Conservation (phyloP, 2,329 filamentous ascomycete species). For the Trichoderma hamatum region DNA sequence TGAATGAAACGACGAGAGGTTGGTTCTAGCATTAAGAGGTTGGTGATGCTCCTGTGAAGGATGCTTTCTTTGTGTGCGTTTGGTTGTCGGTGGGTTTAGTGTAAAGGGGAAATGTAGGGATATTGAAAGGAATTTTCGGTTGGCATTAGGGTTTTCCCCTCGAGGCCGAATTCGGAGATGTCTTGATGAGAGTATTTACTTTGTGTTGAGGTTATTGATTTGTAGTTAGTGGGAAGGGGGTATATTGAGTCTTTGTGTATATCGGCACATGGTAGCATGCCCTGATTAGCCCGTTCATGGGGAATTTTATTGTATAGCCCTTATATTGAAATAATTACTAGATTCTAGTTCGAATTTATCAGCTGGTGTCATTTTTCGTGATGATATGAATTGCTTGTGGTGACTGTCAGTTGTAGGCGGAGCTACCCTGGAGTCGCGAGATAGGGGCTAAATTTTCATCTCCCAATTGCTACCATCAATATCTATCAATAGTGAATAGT, state of each 20-base stretch:
- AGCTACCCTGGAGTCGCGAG: neutral
- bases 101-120: neutral
- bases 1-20: neutral
- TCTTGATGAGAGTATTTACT: neutral
- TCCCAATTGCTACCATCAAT: neutral
- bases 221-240: neutral
- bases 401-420: neutral
- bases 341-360: neutral
- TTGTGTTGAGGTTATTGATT: neutral
- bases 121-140: neutral
- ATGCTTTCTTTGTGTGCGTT: neutral
- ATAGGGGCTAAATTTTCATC: neutral
- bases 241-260: neutral
- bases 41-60: neutral
- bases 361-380: neutral
- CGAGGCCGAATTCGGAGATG: neutral
- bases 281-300: neutral
- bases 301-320: neutral
- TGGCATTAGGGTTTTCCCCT: neutral
- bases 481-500: neutral
- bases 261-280: neutral
- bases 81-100: neutral
- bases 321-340: neutral
- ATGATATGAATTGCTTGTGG: neutral
- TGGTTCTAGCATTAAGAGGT: neutral